phyloP scores from a whole-genome alignment of 1,139 yeast genomes.

The Geotrichum histeridarum region DNA sequence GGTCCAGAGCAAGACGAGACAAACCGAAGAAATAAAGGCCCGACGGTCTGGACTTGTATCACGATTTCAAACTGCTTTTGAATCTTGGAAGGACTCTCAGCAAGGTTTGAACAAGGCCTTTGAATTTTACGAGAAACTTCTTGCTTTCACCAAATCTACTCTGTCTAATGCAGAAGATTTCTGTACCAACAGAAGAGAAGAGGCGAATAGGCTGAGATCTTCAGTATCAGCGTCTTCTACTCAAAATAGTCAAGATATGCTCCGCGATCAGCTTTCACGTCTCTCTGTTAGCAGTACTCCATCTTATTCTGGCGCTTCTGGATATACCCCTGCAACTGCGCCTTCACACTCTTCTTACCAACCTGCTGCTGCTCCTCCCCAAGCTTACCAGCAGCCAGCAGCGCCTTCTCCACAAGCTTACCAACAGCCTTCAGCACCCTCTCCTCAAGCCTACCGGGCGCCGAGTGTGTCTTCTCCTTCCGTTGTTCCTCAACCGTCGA shows the following conservation, averaged over 20 bases:
- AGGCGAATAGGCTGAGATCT: constrained; percentile 29
- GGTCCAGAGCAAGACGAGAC: constrained; percentile 38
- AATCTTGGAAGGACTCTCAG: constrained; percentile 53
- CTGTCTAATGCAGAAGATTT: constrained; percentile 39
- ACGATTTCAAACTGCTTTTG: constrained; percentile 47
- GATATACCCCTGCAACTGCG: background rate
- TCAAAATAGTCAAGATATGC: constrained; percentile 25
- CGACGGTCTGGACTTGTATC: constrained; percentile 43
- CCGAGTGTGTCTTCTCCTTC: constrained; percentile 12
- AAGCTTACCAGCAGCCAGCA: too few relatives aligned
- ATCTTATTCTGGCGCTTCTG: constrained; percentile 7
- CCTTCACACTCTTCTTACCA: constrained; percentile 15
- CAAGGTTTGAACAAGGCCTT: constrained; percentile 58
- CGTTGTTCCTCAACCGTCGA: constrained; percentile 12
- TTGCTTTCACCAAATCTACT: constrained; percentile 43
- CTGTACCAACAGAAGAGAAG: constrained; percentile 38
- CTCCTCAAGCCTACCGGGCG: constrained; percentile 1
- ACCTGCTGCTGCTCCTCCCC: constrained; percentile 14
- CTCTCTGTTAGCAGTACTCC: constrained; percentile 21
- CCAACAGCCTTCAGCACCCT: background rate
- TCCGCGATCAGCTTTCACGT: constrained; percentile 29
- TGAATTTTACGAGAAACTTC: constrained; percentile 56
- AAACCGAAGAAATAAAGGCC: constrained; percentile 39
- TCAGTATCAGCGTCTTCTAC: constrained; percentile 17
- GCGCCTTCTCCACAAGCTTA: background rate